Evolutionary conservation across 2,329 filamentous ascomycete genomes (phyloP), one percentile per base, ranked within the genome.

Genomic region (Calonectria montana): DNA sequence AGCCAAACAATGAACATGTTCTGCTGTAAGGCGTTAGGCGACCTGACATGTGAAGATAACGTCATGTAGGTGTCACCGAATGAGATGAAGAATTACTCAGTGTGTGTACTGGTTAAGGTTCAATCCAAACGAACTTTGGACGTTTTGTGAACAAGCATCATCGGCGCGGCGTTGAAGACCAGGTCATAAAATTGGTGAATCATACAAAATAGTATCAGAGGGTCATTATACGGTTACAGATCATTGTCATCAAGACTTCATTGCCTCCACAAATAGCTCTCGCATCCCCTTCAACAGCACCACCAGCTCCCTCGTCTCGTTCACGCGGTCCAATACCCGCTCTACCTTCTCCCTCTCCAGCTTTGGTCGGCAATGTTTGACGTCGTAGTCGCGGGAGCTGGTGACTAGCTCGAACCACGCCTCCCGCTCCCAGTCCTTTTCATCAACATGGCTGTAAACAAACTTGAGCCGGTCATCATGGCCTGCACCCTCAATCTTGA

Each of bases 361-460:
- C 84, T 95, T 96, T 15, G 97, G 97, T 80, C 93, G 89, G 78
- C 93, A 94, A 77, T 94, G 93, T 71, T 92, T 89, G 43, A 98
- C 93, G 74, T 94, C 93, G 83, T 98, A 98, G 79, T 98, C 96
- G 72, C 94, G 88, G 74, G 91, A 91, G 41, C 91, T 91, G 55
- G 94, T 97, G 76, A 93, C 92, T 69, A 99, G 87, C 86, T 98
- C 96, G 81, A 99, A 98, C 92, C 94, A 97, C 16, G 94, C 95
- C 85, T 98, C 96, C 71, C 92, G 89, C 78, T 96, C 94, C 93
- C 94, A 96, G 81, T 97, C 93, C 79, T 91, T 91, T 85, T 97
- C 95, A 80, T 97, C 92, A 55, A 98, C 87, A 82, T 97, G 94
- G 31, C 91, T 94, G 81, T 95, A 99, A 2, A 97, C 90, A 82